Evolutionary conservation across 257 asterid genomes (phyloP).

Genomic region (Ophiorrhiza pumila): DNA sequence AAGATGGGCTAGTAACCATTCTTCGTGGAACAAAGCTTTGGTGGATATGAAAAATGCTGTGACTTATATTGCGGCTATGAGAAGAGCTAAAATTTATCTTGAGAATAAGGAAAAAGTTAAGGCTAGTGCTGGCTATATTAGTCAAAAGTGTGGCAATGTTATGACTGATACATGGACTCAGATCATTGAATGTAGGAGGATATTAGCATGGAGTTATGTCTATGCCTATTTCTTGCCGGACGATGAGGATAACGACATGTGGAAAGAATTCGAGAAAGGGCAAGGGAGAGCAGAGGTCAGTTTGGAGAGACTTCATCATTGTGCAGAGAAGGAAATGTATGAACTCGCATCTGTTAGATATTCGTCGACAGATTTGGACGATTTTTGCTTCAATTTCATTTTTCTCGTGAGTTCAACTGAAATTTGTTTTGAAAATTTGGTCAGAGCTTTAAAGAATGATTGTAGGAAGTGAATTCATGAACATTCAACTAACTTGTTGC

Average conservation of each 20-base stretch:
- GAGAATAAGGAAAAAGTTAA: neutral
- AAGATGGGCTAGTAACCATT: constrained; percentile 30
- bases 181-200: constrained; percentile 39
- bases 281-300: constrained; percentile 36
- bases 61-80: neutral
- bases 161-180: constrained; percentile 43
- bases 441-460: neutral
- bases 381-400: constrained; percentile 1
- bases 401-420: neutral
- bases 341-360: neutral
- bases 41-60: neutral
- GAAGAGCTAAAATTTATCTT: neutral
- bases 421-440: constrained; percentile 7
- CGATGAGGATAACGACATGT: neutral
- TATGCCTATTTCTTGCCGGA: constrained; percentile 30
- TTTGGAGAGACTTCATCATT: constrained; percentile 40
- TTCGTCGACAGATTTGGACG: neutral
- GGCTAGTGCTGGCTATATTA: constrained; percentile 15
- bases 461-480: too few species aligned
- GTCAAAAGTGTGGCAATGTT: too few species aligned
- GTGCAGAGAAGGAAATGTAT: constrained; percentile 30
- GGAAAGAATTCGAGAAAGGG: constrained; percentile 24
- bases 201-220: constrained; percentile 37
- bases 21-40: constrained; percentile 22
- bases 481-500: too few species aligned